phyloP scores from a whole-genome alignment of 2,329 filamentous ascomycete species.

The Pyrenochaeta sp. region DNA sequence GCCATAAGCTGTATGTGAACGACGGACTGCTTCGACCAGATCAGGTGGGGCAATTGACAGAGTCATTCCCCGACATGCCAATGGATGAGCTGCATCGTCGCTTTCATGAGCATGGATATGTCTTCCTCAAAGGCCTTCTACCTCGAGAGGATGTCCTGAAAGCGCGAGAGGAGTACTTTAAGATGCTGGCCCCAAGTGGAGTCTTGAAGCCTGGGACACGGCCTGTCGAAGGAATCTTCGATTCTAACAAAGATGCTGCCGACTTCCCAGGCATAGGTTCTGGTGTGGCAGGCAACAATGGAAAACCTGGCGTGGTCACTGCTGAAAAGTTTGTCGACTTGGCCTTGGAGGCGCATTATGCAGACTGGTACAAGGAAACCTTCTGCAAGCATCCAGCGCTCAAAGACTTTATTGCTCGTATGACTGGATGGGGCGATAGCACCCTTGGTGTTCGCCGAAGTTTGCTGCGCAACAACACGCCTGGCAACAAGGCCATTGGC shows the following conservation, averaged over 20 bases:
- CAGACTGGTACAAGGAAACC: constrained; percentile 56
- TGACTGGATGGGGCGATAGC: constrained; percentile 63
- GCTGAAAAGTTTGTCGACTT: constrained; percentile 58
- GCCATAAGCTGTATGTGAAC: constrained; percentile 52
- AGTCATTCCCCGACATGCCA: constrained; percentile 56
- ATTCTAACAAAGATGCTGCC: constrained; percentile 51
- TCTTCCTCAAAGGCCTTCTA: constrained; percentile 64
- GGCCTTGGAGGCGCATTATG: constrained; percentile 63
- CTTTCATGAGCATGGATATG: constrained; percentile 61
- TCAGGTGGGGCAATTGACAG: constrained; percentile 54
- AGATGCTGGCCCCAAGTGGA: constrained; percentile 62
- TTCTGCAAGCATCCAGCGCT: constrained; percentile 64
- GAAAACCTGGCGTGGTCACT: constrained; percentile 53
- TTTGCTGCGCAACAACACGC: constrained; percentile 65
- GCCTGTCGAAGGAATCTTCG: constrained; percentile 64
- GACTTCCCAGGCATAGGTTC: constrained; percentile 65
- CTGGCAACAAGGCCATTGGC: constrained; percentile 65
- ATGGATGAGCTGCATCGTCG: constrained; percentile 59
- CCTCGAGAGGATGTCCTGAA: constrained; percentile 63
- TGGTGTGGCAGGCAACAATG: constrained; percentile 56
- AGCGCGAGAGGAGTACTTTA: constrained; percentile 63
- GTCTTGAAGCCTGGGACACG: constrained; percentile 63
- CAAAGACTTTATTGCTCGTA: constrained; percentile 58
- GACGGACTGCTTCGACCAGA: constrained; percentile 58
- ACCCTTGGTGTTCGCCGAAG: constrained; percentile 59